Evolutionary conservation across 2,329 filamentous ascomycete species (phyloP), one percentile per base, ranked within the genome.

Genomic region (Stagonosporopsis tanaceti): DNA sequence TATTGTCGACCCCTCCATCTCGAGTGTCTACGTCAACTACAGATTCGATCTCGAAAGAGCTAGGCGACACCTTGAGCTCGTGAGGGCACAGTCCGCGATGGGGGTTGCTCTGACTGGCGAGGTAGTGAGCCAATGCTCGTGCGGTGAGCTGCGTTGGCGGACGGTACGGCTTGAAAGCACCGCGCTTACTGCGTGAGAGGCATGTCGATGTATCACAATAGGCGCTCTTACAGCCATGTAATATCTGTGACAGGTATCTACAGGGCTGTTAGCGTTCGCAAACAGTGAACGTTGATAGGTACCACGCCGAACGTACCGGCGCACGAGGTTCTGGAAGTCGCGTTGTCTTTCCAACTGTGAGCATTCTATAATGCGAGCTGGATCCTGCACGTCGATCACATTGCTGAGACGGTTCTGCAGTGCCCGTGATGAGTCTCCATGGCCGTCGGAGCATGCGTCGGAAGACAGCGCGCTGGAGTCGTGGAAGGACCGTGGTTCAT

Each of bases 61-160:
- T 59, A 8, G 74, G 73, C 3, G 68, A 53, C 25, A 75, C 70
- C 8, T 70, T 76, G 37, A 77, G 71, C 20, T 74, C 64, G 53
- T 84, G 80, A 34, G 80, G 80, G 67, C 92, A 96, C 0, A 96
- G 79, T 2, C 85, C 86, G 56, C 79, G 82, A 61, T 91, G 87
- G 0, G 92, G 87, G 63, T 95, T 87, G 66, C 93, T 90, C 70
- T 92, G 88, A 68, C 89, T 91, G 9, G 92, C 91, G 47, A 96
- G 82, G 68, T 91, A 91, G 53, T 91, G 85, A 12, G 93, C 93
- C 30, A 97, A 78, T 1, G 90, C 91, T 67, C 92, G 86, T 8
- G 93, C 92, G 68, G 92, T 96, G 42, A 92, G 87, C 22, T 89
- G 84, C 55, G 89, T 96, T 68, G 93, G 95, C 68, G 89, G 85